Percentiles rank a stretch among this genome's conserved stretches.
These are phyloP conservation scores for Scutellaria minor DNA, from an alignment of 257 asterid species.

Conservation along the genomic window DNA sequence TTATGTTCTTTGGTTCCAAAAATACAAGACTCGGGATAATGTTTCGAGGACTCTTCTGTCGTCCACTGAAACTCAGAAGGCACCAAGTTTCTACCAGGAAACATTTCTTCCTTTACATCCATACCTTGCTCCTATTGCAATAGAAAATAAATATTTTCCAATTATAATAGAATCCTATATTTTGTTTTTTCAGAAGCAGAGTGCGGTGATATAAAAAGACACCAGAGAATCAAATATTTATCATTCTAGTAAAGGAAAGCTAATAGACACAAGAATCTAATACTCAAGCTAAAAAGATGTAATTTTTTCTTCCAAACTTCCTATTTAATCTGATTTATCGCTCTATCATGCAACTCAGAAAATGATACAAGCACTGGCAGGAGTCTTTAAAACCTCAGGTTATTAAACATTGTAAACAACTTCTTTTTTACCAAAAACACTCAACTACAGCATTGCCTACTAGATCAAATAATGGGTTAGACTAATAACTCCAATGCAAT, in stretches of 20 bases:
- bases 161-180: background rate
- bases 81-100: constrained; percentile 45
- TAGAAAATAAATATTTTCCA: background rate
- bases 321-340: background rate
- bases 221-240: background rate
- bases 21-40: constrained; percentile 48
- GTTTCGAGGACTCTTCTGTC: constrained; percentile 47
- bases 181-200: background rate
- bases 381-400: background rate
- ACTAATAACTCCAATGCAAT: background rate
- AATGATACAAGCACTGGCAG: background rate
- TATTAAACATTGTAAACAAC: background rate
- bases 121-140: constrained; percentile 54
- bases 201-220: background rate
- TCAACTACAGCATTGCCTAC: background rate
- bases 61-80: constrained; percentile 55
- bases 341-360: constrained; percentile 1
- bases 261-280: background rate
- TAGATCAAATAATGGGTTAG: constrained; percentile 16
- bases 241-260: background rate
- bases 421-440: background rate
- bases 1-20: constrained; percentile 54
- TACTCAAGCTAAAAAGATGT: background rate
- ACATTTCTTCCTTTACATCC: constrained; percentile 58
- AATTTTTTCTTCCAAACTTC: background rate